A percentile compares a stretch with the other conserved stretches of the same genome.
Conservation (phyloP, 116 monocot genomes). For the Cymodocea nodosa region DNA sequence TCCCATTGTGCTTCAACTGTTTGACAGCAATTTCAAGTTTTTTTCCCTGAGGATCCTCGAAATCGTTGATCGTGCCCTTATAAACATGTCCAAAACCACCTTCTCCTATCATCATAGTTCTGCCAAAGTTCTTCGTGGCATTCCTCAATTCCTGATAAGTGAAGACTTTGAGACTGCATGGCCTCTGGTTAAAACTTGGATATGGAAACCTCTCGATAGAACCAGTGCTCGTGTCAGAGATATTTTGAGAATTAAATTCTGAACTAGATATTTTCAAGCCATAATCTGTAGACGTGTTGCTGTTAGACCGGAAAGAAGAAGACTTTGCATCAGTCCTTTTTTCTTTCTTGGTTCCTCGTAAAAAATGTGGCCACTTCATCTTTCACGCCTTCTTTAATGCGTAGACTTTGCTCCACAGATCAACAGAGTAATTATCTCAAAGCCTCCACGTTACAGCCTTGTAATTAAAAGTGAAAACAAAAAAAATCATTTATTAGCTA, state of each 20-base stretch:
- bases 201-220: slow-evolving; percentile 45
- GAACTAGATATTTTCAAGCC: slow-evolving; percentile 58
- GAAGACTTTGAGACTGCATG: slow-evolving; percentile 55
- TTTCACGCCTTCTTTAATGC: neutral
- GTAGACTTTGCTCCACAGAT: neutral
- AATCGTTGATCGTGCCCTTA: slow-evolving; percentile 45
- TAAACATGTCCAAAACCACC: slow-evolving; percentile 94
- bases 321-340: slow-evolving; percentile 14
- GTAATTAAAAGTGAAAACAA: no score
- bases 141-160: slow-evolving; percentile 55
- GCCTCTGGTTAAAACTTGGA: slow-evolving; percentile 39
- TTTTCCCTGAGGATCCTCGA: slow-evolving; percentile 34
- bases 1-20: slow-evolving; percentile 60
- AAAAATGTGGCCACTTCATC: slow-evolving; percentile 71
- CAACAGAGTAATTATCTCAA: neutral
- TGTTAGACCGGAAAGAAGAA: slow-evolving; percentile 39
- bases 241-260: slow-evolving; percentile 32
- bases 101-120: slow-evolving; percentile 78
- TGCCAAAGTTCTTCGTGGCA: slow-evolving; percentile 77
- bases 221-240: slow-evolving; percentile 44
- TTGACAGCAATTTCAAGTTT: slow-evolving; percentile 74
- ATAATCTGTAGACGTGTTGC: slow-evolving; percentile 41
- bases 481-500: no score
- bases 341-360: slow-evolving; percentile 33
- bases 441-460: no score